phyloP scores from a whole-genome alignment of 768 basidiomycete species.

The Zangia roseola region DNA sequence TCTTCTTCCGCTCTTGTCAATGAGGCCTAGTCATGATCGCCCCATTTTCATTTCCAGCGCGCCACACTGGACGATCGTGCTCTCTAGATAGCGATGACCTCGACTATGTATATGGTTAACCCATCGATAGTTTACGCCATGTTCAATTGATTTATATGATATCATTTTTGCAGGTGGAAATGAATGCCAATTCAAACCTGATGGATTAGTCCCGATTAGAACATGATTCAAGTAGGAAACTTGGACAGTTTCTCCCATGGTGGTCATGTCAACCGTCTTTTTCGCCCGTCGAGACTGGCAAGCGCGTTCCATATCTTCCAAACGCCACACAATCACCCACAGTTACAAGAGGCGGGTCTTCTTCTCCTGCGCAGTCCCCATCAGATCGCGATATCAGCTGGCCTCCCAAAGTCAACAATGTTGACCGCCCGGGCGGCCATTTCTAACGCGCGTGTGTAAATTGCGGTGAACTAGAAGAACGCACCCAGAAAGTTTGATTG shows the following conservation, averaged over 20 bases:
- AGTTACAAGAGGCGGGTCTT: too few relatives aligned
- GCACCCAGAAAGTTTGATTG: too few relatives aligned
- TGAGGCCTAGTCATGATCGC: conserved; percentile 7
- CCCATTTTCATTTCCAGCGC: conserved; percentile 10
- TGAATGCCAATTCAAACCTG: too few relatives aligned
- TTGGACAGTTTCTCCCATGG: conserved; percentile 2
- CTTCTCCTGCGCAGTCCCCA: conserved; percentile 5
- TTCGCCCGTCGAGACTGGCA: conserved; percentile 2
- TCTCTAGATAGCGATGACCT: too few relatives aligned
- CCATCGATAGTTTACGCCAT: too few relatives aligned
- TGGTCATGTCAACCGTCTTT: conserved; percentile 19
- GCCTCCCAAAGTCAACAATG: background rate
- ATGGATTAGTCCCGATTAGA: too few relatives aligned
- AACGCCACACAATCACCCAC: conserved; percentile 10
- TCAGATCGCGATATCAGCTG: conserved; percentile 1
- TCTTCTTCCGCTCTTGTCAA: background rate
- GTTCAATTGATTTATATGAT: too few relatives aligned
- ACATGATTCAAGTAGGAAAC: too few relatives aligned
- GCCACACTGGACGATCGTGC: conserved; percentile 9
- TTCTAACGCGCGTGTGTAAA: background rate
- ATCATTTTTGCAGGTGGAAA: too few relatives aligned
- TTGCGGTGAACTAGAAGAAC: background rate
- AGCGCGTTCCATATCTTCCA: background rate
- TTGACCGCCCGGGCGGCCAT: background rate
- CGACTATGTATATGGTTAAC: too few relatives aligned